Percentiles rank a stretch among this genome's conserved stretches.
phyloP scores from a whole-genome alignment of 2,329 filamentous ascomycete species.

The Curvularia sp. region DNA sequence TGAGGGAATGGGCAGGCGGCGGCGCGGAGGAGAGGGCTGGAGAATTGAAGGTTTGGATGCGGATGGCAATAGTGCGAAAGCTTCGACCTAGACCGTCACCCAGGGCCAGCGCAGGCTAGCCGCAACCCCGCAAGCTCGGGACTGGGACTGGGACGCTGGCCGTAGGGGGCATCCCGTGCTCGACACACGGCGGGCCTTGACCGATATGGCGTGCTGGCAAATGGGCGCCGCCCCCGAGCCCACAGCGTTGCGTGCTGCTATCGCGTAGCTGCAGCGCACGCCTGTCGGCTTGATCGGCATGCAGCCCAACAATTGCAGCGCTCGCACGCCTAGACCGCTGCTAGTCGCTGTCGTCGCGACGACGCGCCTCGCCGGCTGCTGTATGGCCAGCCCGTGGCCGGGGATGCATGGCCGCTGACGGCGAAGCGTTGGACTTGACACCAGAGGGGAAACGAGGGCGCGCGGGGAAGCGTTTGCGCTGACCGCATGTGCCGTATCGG shows the following conservation, averaged over 20 bases:
- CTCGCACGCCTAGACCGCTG: constrained; percentile 23
- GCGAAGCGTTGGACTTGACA: neutral
- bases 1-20: constrained; percentile 1
- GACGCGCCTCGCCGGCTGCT: constrained; percentile 2
- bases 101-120: constrained; percentile 5
- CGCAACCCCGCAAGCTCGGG: constrained; percentile 12
- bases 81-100: constrained; percentile 15
- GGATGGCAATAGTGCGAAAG: constrained; percentile 15
- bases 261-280: constrained; percentile 16
- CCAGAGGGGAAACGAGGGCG: neutral
- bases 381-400: neutral
- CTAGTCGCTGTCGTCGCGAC: constrained; percentile 1
- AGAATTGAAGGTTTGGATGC: constrained; percentile 14
- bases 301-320: constrained; percentile 25
- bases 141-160: neutral
- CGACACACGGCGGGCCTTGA: neutral
- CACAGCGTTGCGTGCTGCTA: constrained; percentile 7
- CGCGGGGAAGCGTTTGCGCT: constrained; percentile 1
- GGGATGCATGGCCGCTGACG: neutral
- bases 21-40: constrained; percentile 6
- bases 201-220: neutral
- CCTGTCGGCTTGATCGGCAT: constrained; percentile 20
- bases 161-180: neutral
- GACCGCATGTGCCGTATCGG: neutral
- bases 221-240: too few relatives aligned